Evolutionary conservation across 495 filamentous ascomycete genomes (phyloP).

Genomic region (Penicillium dipodomyicola): DNA sequence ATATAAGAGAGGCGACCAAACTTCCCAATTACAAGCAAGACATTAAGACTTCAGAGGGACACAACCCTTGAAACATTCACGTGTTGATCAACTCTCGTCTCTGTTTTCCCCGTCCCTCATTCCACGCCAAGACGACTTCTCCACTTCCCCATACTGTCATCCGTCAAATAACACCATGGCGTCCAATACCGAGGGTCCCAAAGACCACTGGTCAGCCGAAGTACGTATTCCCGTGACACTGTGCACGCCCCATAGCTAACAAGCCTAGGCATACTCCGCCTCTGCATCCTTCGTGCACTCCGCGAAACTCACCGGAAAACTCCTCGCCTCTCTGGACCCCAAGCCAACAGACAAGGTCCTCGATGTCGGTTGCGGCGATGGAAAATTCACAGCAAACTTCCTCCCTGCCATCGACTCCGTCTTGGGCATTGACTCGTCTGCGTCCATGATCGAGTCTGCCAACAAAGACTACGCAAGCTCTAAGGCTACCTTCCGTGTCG

Average conservation of each 20-base stretch:
- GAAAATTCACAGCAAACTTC: conserved; percentile 59
- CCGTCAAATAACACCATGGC: neutral
- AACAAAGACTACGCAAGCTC: conserved; percentile 33
- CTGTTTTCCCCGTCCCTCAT: neutral
- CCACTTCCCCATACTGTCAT: neutral
- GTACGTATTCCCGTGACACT: conserved; percentile 28
- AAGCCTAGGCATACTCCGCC: conserved; percentile 56
- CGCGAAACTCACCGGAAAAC: conserved; percentile 59
- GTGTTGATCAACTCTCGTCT: neutral
- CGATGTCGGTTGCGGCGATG: conserved; percentile 77
- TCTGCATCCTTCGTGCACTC: conserved; percentile 66
- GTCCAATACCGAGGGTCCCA: conserved; percentile 1
- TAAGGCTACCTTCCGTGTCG: conserved; percentile 37
- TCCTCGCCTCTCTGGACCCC: conserved; percentile 63
- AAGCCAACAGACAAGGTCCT: conserved; percentile 59
- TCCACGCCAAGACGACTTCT: conserved; percentile 3
- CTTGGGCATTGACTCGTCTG: conserved; percentile 64
- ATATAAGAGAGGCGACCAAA: neutral
- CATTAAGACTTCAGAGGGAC: neutral
- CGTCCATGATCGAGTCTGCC: conserved; percentile 61
- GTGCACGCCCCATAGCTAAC: neutral
- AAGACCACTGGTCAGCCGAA: conserved; percentile 61
- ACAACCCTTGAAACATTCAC: neutral
- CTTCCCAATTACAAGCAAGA: neutral
- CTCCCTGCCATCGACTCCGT: conserved; percentile 46